Percentiles rank a stretch among this genome's conserved stretches.
Evolutionary conservation across 2,329 filamentous ascomycete species (phyloP).

Genomic region (Zarea fungicola): DNA sequence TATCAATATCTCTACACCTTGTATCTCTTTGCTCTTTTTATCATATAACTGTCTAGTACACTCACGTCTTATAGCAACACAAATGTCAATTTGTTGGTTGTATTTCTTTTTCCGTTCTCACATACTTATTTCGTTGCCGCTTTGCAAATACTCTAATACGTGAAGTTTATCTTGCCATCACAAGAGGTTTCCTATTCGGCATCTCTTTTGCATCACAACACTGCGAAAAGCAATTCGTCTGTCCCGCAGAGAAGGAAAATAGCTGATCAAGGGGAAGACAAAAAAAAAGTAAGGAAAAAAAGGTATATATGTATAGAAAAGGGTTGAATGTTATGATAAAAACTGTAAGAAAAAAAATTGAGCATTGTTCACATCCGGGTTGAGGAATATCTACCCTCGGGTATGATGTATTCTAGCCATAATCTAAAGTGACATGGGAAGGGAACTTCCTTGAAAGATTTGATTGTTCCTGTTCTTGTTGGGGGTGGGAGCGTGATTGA

Average conservation of each 20-base stretch:
- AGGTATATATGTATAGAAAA: slow-evolving; percentile 8
- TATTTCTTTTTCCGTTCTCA: background rate
- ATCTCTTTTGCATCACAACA: background rate
- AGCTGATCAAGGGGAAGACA: background rate
- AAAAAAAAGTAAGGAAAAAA: background rate
- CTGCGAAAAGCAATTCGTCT: too few relatives aligned
- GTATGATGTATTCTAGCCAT: slow-evolving; percentile 12
- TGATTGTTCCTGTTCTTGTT: too few relatives aligned
- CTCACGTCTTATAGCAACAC: too few relatives aligned
- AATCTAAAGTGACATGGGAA: slow-evolving; percentile 7
- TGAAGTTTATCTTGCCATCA: background rate
- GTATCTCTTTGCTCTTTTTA: background rate
- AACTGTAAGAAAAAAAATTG: too few relatives aligned
- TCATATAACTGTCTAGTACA: background rate
- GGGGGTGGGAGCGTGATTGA: too few relatives aligned
- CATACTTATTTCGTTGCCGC: background rate
- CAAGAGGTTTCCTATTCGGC: background rate
- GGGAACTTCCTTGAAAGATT: background rate
- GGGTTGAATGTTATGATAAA: background rate
- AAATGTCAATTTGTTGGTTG: too few relatives aligned
- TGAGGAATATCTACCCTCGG: slow-evolving; percentile 7
- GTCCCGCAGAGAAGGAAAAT: background rate
- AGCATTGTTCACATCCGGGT: background rate
- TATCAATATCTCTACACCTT: background rate
- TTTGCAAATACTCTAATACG: background rate